Percentiles rank a stretch among this genome's conserved stretches.
Evolutionary conservation across 495 filamentous ascomycete species (phyloP).

Genomic region (Darksidea phi): DNA sequence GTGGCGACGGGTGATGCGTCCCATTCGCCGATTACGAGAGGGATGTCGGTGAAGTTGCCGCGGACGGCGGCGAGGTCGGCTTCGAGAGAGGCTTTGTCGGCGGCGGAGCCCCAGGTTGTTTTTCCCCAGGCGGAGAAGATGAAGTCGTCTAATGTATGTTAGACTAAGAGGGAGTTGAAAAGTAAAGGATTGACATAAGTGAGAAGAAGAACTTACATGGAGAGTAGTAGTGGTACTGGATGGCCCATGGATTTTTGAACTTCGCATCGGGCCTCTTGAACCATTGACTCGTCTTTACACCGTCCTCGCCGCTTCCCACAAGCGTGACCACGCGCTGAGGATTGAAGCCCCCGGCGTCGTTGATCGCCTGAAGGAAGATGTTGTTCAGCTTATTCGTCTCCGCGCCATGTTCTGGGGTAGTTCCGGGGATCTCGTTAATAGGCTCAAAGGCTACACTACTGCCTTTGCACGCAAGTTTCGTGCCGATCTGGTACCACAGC

Average conservation of each 20-base stretch:
- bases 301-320: slow-evolving; percentile 53
- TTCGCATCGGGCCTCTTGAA: slow-evolving; percentile 50
- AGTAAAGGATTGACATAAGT: not conserved
- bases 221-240: slow-evolving; percentile 65
- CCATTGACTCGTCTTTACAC: slow-evolving; percentile 54
- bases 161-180: slow-evolving; percentile 2
- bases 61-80: slow-evolving; percentile 54
- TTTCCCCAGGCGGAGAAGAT: slow-evolving; percentile 58
- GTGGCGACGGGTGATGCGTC: slow-evolving; percentile 50
- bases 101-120: slow-evolving; percentile 58
- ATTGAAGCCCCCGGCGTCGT: slow-evolving; percentile 58
- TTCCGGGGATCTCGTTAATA: slow-evolving; percentile 60
- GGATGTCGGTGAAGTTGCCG: slow-evolving; percentile 55
- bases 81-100: slow-evolving; percentile 53
- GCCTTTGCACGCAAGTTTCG: slow-evolving; percentile 55
- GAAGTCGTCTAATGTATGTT: slow-evolving; percentile 46
- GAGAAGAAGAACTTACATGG: slow-evolving; percentile 47
- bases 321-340: slow-evolving; percentile 57
- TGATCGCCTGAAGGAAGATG: slow-evolving; percentile 57
- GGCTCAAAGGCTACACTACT: slow-evolving; percentile 58
- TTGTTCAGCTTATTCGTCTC: slow-evolving; percentile 57
- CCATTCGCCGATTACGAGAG: slow-evolving; percentile 61
- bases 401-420: slow-evolving; percentile 51
- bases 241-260: slow-evolving; percentile 57
- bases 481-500: slow-evolving; percentile 61